Evolutionary conservation across 2,329 filamentous ascomycete genomes (phyloP), one percentile per base, ranked within the genome.

Genomic region (Apiospora saccharicola): DNA sequence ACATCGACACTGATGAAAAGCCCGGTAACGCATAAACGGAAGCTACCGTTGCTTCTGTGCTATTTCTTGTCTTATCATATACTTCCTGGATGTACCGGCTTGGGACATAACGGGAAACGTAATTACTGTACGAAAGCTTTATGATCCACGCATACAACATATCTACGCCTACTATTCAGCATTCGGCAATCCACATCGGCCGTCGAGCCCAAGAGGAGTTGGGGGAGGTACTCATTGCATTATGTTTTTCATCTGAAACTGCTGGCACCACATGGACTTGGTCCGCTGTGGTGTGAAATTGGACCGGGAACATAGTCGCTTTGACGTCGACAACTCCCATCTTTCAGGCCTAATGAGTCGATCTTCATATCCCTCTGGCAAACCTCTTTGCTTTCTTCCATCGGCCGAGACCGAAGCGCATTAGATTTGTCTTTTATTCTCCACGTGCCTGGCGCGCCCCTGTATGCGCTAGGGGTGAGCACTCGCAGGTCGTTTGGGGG

Each of bases 1-100:
- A 99, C 81, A 94, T 98, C 79, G 96, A 99, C 82, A 99, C 96
- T 2, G 91, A 95, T 72, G 96, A 99, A 86, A 98, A 98, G 87
- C 90, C 91, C 46, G 94, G 95, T 46, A 98, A 98, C 81, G 80
- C 84, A 77, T 89, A 84, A 79, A 72, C 26, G 70, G 72, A 22
- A 69, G 37, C 46, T 44, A 30, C 30, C 43, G 19, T 69, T 30
- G 47, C 51, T 44, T 74, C 72, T 74, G 73, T 74, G 72, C 74
- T 73, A 74, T 75, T 75, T 73, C 73, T 75, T 74, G 72, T 75
- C 72, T 76, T 71, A 75, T 73, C 74, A 75, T 75, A 77, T 75
- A 75, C 73, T 74, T 76, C 77, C 72, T 71, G 75, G 10, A 12
- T 78, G 73, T 76, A 76, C 75, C 74, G 75, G 74, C 71, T 72